phyloP scores from a whole-genome alignment of 1,284 basidiomycete species.

The Jaminaea rosea region DNA sequence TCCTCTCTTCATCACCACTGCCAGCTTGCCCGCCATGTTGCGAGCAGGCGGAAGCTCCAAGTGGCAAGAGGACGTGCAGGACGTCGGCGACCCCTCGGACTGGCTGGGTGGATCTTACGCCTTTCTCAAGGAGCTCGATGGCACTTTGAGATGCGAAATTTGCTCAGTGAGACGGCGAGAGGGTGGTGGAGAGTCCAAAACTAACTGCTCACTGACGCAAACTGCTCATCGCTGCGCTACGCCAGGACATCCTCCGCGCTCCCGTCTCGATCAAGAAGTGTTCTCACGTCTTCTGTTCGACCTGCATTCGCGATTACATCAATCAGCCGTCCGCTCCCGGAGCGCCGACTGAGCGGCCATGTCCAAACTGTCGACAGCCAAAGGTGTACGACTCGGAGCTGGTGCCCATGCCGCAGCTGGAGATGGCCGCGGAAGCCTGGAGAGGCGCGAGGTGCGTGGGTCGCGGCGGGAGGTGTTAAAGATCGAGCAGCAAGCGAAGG shows the following conservation, averaged over 20 bases:
- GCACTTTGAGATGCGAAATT: conserved; percentile 32
- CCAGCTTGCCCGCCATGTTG: neutral
- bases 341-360: conserved; percentile 14
- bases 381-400: conserved; percentile 41
- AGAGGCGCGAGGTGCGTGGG: conserved; percentile 13
- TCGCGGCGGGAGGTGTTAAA: too few species aligned
- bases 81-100: conserved; percentile 38
- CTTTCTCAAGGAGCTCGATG: conserved; percentile 28
- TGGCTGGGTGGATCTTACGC: conserved; percentile 25
- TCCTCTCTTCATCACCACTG: too few species aligned
- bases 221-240: neutral
- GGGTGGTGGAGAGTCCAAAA: neutral
- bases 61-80: conserved; percentile 9
- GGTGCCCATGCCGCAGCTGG: conserved; percentile 29
- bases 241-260: conserved; percentile 34
- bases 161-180: conserved; percentile 23
- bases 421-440: conserved; percentile 35
- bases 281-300: conserved; percentile 38
- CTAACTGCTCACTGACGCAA: neutral
- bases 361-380: conserved; percentile 40
- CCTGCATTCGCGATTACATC: conserved; percentile 41
- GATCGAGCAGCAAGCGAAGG: too few species aligned
- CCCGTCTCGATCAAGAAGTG: conserved; percentile 40
- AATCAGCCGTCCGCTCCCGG: conserved; percentile 36
- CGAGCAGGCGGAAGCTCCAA: neutral